Evolutionary conservation across 768 basidiomycete species (phyloP), one percentile per base, ranked within the genome.

Genomic region (Hygrocybe coccinea): DNA sequence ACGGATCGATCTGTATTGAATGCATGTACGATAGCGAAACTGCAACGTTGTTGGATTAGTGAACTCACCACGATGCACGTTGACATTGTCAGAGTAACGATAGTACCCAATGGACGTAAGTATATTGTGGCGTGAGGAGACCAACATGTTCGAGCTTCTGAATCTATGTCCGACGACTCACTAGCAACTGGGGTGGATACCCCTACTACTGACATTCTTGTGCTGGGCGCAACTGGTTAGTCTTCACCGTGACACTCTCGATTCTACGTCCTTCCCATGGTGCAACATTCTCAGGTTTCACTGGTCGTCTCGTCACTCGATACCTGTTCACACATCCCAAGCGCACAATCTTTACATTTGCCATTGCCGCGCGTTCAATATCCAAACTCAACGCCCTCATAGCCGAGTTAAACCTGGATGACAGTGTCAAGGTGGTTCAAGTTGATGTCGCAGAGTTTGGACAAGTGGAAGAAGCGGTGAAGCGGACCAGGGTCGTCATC

Each of bases 271-370:
- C 29, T 11, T 7, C 10, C 25, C 14, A 33, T 14, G 4, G 8
- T 21, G n/a, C 11, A 47, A 6, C 19, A 3, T 33, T 6, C 29
- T 14, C 38, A 75, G 87, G 87, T 15, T 86, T 79, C 65, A 87
- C 87, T 1, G 92, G 91, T 2, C 75, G 79, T 24, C 79, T 90
- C 50, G 81, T 87, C 29, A 73, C 80, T 8, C 72, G 77, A 38
- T 91, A 93, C 69, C 80, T 97, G 25, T 70, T 75, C 1, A 60
- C 71, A 2, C 89, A 93, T 62, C 80, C 82, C 0, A 78, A 89
- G 51, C 74, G 79, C 12, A 59, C 71, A 3, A 60, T 64, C 15
- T 92, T 92, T 74, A 80, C 80, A 0, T 80, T 91, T 53, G 82
- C 81, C 15, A 67, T 91, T 29, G 87, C 81, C 17, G 91, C 83